phyloP scores from a whole-genome alignment of 2,329 filamentous ascomycete species.

The Fusarium heterosporum region DNA sequence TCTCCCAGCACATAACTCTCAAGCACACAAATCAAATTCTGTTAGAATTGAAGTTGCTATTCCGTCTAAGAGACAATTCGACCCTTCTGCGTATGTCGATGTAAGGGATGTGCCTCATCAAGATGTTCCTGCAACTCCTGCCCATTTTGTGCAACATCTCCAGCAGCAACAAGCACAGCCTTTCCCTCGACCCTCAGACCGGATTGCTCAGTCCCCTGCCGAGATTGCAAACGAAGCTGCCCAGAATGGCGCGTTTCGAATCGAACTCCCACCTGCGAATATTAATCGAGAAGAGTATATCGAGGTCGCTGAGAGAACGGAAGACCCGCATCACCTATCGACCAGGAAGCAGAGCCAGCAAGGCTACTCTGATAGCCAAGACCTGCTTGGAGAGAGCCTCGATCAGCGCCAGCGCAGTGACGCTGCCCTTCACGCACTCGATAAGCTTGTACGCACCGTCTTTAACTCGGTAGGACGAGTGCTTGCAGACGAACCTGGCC shows the following conservation, averaged over 20 bases:
- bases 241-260: slow-evolving; percentile 53
- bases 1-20: slow-evolving; percentile 40
- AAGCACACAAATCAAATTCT: slow-evolving; percentile 52
- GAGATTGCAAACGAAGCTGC: slow-evolving; percentile 13
- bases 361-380: slow-evolving; percentile 64
- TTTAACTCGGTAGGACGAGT: slow-evolving; percentile 80
- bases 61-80: slow-evolving; percentile 57
- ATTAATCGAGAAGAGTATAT: slow-evolving; percentile 67
- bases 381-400: slow-evolving; percentile 69
- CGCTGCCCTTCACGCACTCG: slow-evolving; percentile 76
- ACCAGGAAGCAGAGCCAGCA: slow-evolving; percentile 66
- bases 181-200: slow-evolving; percentile 13
- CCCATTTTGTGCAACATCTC: slow-evolving; percentile 20
- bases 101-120: slow-evolving; percentile 43
- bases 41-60: slow-evolving; percentile 62
- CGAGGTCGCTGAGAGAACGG: slow-evolving; percentile 59
- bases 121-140: slow-evolving; percentile 30
- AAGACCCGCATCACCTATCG: slow-evolving; percentile 62
- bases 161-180: slow-evolving; percentile 21
- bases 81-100: slow-evolving; percentile 54
- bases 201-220: slow-evolving; percentile 12
- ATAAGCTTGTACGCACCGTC: slow-evolving; percentile 75
- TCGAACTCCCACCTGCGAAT: slow-evolving; percentile 59
- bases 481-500: slow-evolving; percentile 66
- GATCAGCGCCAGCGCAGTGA: slow-evolving; percentile 88